Percentiles rank a stretch among this genome's conserved stretches.
These are phyloP conservation scores for Glutinoglossum americanum DNA, from an alignment of 495 filamentous ascomycete genomes.

Conservation along the genomic window DNA sequence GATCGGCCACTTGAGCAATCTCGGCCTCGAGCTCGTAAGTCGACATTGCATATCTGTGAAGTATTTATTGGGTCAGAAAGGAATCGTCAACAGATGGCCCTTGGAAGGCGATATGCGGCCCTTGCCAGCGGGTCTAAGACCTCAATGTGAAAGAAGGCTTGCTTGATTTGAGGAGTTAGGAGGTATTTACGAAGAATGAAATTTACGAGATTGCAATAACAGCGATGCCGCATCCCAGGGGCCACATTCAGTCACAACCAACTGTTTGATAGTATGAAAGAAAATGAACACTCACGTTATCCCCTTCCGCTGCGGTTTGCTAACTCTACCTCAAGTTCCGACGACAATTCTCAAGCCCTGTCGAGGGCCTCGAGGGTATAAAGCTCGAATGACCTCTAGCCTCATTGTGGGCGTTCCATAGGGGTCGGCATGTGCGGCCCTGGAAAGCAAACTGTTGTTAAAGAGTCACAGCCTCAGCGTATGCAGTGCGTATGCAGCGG, in stretches of 20 bases:
- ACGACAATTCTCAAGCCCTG: neutral
- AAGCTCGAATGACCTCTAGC: neutral
- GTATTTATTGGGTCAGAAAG: neutral
- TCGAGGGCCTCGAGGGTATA: neutral
- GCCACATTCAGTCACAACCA: neutral
- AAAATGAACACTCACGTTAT: neutral
- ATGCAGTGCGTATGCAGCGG: neutral
- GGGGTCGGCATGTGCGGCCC: neutral
- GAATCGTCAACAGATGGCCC: neutral
- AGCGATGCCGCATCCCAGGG: neutral
- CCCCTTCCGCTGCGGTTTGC: neutral
- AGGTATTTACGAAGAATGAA: neutral
- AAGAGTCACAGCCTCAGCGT: neutral
- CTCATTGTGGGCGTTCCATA: neutral
- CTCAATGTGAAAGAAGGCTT: neutral
- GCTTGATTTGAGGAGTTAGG: neutral
- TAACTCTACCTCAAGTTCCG: neutral
- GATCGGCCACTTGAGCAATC: neutral
- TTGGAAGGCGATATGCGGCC: neutral
- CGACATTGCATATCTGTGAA: neutral
- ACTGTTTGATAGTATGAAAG: neutral
- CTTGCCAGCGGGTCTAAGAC: neutral
- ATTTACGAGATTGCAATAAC: neutral
- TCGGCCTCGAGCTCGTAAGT: constrained; percentile 1
- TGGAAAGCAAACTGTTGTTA: neutral